These are phyloP conservation scores for Starmera stellimalicola DNA, from an alignment of 1,139 yeast genomes.

Conservation along the genomic window DNA sequence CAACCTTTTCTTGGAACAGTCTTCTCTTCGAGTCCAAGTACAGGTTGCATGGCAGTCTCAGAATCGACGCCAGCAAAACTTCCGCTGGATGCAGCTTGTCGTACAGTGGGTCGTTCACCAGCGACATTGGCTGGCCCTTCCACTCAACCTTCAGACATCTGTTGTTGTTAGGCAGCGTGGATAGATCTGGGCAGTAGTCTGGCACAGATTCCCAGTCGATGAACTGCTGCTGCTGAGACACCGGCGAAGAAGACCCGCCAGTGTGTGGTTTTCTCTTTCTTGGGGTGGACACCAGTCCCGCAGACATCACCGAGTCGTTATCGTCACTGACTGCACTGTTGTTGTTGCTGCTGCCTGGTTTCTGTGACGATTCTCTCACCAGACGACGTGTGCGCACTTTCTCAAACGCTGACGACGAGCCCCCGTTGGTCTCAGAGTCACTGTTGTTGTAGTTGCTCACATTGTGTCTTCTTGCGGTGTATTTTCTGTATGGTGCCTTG, in stretches of 20 bases:
- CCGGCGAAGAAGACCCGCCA: no score
- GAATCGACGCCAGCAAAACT: conserved; percentile 74
- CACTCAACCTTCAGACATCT: conserved; percentile 84
- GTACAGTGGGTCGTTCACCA: conserved; percentile 64
- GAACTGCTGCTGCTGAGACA: conserved; percentile 24
- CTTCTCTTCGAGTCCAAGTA: conserved; percentile 90
- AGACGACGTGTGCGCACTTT: conserved; percentile 54
- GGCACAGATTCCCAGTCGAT: conserved; percentile 50
- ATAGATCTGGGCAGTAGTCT: conserved; percentile 71
- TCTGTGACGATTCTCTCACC: conserved; percentile 29
- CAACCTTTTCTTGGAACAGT: conserved; percentile 80
- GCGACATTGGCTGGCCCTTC: conserved; percentile 97
- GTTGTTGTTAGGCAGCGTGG: conserved; percentile 55
- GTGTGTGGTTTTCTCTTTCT: conserved; percentile 34
- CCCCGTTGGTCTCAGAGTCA: conserved; percentile 20
- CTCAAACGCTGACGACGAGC: conserved; percentile 29
- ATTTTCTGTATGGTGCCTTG: conserved; percentile 18
- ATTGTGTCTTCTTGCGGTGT: conserved; percentile 25
- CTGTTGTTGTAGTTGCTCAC: conserved; percentile 15
- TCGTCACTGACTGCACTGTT: no score
- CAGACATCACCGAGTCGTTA: conserved; percentile 16
- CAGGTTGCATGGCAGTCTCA: conserved; percentile 78
- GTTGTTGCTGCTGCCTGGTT: no score
- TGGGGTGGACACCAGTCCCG: conserved; percentile 22
- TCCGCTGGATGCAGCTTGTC: conserved; percentile 85